phyloP scores from a whole-genome alignment of 2,329 filamentous ascomycete genomes.

The Penicillium sp. region DNA sequence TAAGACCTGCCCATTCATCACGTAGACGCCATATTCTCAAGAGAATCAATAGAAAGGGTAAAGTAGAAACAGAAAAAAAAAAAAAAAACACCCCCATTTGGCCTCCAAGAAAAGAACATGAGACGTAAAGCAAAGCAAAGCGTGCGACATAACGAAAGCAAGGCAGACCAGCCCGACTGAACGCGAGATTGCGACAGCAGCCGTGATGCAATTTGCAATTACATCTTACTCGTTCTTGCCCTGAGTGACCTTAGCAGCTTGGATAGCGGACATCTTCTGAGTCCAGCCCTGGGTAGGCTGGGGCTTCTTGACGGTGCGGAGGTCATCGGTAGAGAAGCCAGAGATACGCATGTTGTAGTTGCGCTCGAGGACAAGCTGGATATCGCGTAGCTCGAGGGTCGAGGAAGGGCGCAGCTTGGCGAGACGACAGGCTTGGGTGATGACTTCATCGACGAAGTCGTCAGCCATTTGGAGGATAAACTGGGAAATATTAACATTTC shows the following conservation, averaged over 20 bases:
- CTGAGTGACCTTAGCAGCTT: slow-evolving; percentile 75
- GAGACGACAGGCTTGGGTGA: slow-evolving; percentile 81
- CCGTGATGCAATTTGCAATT: neutral
- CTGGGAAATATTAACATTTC: slow-evolving; percentile 45
- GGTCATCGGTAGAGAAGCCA: slow-evolving; percentile 89
- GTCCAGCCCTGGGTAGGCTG: slow-evolving; percentile 87
- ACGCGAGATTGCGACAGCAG: neutral
- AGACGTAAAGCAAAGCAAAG: neutral
- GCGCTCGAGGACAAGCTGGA: slow-evolving; percentile 78
- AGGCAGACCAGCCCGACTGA: neutral
- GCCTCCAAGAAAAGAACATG: neutral
- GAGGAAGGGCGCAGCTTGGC: slow-evolving; percentile 91
- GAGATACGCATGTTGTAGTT: slow-evolving; percentile 91
- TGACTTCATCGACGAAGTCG: slow-evolving; percentile 89
- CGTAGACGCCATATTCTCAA: slow-evolving; percentile 5
- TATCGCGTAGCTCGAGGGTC: slow-evolving; percentile 82
- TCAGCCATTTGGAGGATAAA: slow-evolving; percentile 86
- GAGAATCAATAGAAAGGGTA: slow-evolving; percentile 2
- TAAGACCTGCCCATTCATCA: slow-evolving; percentile 6
- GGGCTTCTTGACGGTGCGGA: slow-evolving; percentile 90
- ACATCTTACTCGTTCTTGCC: slow-evolving; percentile 40
- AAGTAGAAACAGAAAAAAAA: neutral
- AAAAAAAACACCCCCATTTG: neutral
- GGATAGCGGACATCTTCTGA: slow-evolving; percentile 93
- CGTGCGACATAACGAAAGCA: neutral